Conservation (phyloP, 2,329 filamentous ascomycete genomes). For the Hymenoscyphus infarciens region DNA sequence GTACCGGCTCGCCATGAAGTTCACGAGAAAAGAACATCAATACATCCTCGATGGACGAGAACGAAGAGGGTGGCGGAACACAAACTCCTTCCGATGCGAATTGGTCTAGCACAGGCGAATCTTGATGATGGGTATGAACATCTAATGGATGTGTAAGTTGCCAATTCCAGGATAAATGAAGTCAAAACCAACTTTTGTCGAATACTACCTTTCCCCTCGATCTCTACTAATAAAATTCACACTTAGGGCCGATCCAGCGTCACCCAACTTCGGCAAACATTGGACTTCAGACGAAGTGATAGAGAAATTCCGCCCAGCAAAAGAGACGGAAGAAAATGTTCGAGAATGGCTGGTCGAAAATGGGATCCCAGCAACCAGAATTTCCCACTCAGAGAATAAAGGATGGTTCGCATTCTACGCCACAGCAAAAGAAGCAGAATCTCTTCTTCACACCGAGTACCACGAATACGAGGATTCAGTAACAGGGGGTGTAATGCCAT, state of each 20-base stretch:
- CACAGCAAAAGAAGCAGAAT: constrained; percentile 35
- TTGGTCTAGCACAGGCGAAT: constrained; percentile 28
- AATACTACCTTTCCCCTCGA: too few species aligned
- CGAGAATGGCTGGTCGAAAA: constrained; percentile 35
- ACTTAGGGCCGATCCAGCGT: constrained; percentile 13
- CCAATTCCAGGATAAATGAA: not conserved
- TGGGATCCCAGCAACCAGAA: constrained; percentile 33
- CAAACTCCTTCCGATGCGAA: constrained; percentile 26
- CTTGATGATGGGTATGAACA: constrained; percentile 25
- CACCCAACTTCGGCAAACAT: constrained; percentile 36
- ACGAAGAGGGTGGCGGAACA: constrained; percentile 23
- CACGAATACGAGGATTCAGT: constrained; percentile 44
- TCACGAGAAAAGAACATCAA: constrained; percentile 25
- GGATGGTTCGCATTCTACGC: constrained; percentile 39
- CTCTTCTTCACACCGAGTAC: constrained; percentile 36
- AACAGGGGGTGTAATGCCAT: constrained; percentile 32
- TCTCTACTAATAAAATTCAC: not conserved
- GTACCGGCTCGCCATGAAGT: constrained; percentile 23
- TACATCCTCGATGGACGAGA: constrained; percentile 27
- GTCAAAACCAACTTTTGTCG: too few species aligned
- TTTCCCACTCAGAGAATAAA: constrained; percentile 38
- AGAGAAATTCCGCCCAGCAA: constrained; percentile 34
- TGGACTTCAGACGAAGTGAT: constrained; percentile 35
- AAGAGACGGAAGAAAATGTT: constrained; percentile 35
- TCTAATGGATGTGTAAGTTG: constrained; percentile 30